Conservation (phyloP, 768 basidiomycete genomes). For the Mycena floridula region DNA sequence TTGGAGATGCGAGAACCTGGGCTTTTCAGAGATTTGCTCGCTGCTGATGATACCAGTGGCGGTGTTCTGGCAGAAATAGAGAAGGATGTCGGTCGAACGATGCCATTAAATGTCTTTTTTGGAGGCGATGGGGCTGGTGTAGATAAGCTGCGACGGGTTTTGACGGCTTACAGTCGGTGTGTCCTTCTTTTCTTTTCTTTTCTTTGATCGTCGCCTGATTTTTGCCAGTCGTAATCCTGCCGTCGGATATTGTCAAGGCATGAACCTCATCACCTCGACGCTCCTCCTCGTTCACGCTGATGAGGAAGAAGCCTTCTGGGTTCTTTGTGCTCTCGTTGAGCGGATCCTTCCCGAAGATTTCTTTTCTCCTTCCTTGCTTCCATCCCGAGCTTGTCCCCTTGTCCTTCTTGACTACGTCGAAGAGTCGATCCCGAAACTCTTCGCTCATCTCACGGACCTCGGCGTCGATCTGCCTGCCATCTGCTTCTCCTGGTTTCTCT, state of each 20-base stretch:
- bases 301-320: constrained; percentile 98
- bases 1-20: constrained; percentile 92
- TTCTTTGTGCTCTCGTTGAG: constrained; percentile 83
- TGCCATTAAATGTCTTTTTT: constrained; percentile 95
- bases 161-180: constrained; percentile 89
- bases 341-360: constrained; percentile 87
- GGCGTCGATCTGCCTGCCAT: constrained; percentile 91
- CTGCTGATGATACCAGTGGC: constrained; percentile 35
- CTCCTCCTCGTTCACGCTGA: constrained; percentile 88
- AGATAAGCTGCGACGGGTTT: constrained; percentile 81
- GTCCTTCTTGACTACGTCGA: constrained; percentile 87
- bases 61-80: constrained; percentile 78
- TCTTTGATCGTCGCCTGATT: not conserved
- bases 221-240: constrained; percentile 72
- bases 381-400: constrained; percentile 89
- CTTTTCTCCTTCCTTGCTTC: constrained; percentile 87
- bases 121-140: constrained; percentile 96
- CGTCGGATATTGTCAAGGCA: constrained; percentile 93
- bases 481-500: constrained; percentile 98
- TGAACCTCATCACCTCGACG: constrained; percentile 95
- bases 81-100: constrained; percentile 89
- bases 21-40: constrained; percentile 79
- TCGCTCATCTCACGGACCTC: constrained; percentile 67
- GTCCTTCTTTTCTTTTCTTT: constrained; percentile 18
- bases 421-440: constrained; percentile 68